These are phyloP conservation scores for Plasmodium gaboni DNA, from an alignment of 169 alveolate species.

Conservation along the genomic window DNA sequence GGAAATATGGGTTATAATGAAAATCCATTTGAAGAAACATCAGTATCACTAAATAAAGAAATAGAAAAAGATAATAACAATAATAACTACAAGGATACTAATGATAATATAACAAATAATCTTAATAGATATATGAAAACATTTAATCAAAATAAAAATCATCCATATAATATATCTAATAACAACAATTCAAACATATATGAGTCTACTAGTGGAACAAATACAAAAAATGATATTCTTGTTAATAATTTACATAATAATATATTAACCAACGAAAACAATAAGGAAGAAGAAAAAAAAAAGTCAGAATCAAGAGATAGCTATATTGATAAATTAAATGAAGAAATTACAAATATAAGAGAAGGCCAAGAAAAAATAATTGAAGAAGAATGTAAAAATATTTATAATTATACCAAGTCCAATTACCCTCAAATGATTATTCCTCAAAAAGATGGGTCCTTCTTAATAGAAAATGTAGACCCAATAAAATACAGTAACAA, in stretches of 20 bases:
- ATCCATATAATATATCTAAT: neutral
- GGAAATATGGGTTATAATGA: slow-evolving; percentile 9
- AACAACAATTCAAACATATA: neutral
- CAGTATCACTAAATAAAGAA: slow-evolving; percentile 31
- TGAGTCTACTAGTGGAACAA: neutral
- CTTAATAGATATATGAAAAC: too few species aligned
- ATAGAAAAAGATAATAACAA: slow-evolving; percentile 14
- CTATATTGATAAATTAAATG: slow-evolving; percentile 34
- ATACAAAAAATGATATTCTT: neutral
- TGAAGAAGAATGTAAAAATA: slow-evolving; percentile 31
- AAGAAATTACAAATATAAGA: slow-evolving; percentile 29
- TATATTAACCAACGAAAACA: neutral
- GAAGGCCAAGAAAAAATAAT: slow-evolving; percentile 29
- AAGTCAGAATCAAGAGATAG: neutral
- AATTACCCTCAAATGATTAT: slow-evolving; percentile 9
- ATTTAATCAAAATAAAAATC: too few species aligned
- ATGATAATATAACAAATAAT: too few species aligned
- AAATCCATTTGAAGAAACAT: neutral
- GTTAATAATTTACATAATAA: slow-evolving; percentile 23
- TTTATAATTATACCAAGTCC: slow-evolving; percentile 37
- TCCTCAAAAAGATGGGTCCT: slow-evolving; percentile 22
- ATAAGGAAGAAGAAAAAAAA: neutral
- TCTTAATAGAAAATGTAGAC: slow-evolving; percentile 12
- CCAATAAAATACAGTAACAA: slow-evolving; percentile 20
- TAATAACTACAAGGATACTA: neutral